A percentile compares a stretch with the other conserved stretches of the same genome.
phyloP scores from a whole-genome alignment of 331 rosid genomes.

The Spiraea crenata region DNA sequence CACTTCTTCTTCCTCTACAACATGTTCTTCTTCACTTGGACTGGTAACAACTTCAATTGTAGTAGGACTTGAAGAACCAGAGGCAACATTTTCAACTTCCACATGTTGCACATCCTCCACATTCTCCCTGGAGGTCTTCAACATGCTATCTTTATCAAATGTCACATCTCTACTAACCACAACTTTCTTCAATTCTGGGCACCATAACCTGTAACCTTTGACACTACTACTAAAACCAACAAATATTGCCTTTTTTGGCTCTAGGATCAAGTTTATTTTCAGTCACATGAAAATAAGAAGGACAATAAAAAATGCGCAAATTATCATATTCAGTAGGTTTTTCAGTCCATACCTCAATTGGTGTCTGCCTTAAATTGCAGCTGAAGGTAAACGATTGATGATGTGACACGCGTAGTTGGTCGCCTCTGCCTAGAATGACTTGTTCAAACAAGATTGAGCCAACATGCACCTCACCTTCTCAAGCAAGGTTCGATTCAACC shows the following conservation, averaged over 20 bases:
- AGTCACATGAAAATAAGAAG: background rate
- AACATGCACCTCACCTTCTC: background rate
- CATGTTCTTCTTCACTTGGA: no score
- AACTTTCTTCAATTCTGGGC: background rate
- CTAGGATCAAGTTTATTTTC: background rate
- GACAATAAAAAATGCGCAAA: background rate
- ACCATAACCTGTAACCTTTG: background rate
- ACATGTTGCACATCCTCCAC: background rate
- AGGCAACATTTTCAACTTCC: background rate
- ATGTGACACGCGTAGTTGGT: background rate
- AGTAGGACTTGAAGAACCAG: background rate
- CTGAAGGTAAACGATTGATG: background rate
- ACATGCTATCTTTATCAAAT: background rate
- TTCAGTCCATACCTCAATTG: background rate
- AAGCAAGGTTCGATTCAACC: background rate
- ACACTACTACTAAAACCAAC: background rate
- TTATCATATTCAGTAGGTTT: background rate
- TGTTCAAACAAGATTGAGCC: background rate
- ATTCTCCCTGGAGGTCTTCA: background rate
- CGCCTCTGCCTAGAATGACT: background rate
- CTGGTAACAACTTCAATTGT: background rate
- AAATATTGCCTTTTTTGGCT: constrained; percentile 10
- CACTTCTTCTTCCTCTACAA: background rate
- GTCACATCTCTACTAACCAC: background rate
- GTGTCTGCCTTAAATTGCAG: background rate